Evolutionary conservation across 2,329 filamentous ascomycete genomes (phyloP), one percentile per base, ranked within the genome.

Genomic region (Clonostachys sp.): DNA sequence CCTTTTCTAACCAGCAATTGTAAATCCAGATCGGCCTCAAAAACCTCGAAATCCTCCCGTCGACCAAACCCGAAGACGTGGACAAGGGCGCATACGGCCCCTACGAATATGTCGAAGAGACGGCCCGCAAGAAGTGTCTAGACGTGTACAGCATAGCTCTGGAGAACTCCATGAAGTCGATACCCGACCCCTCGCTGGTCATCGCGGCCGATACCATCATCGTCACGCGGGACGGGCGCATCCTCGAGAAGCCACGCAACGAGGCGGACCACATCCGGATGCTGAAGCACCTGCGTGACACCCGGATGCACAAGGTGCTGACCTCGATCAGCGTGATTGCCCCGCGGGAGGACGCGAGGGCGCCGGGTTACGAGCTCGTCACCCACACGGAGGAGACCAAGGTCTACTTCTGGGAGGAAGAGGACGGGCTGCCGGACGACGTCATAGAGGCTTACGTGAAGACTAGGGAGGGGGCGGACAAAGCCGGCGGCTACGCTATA

Each of bases 401-500:
- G 51, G 94, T 99, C n/a, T 82, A 80, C 61, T 99, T 99, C 67
- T 89, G 91, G 61, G 68, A 75, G 49, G 80, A 78, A 56, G 57
- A 59, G 13, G 72, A 79, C 14, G 80, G 80, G 5, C 61, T 83
- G 50, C 71, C 74, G 13, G 92, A 99, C 69, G 91, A 95, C 50
- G 79, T 96, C 55, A 84, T 97, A 50, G 73, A 89, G 56, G 80
- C 73, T 6, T 91, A 91, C 62, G 86, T 91, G 49, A 79, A 77
- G 60, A 96, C 92, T 18, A 78, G 92, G 47, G 94, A 99, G 73
- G 94, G 94, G 3, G 91, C 83, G 12, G 94, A 97, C 67, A 99
- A 97, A 74, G 94, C 94, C 0, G 94, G 94, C 3, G 94, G 94
- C 0, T 99, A 99, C 66, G 94, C 90, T 2, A 81, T 99, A 46